Evolutionary conservation across 2,329 filamentous ascomycete species (phyloP), one percentile per base, ranked within the genome.

Genomic region (Calonectria pseudoturangicola): DNA sequence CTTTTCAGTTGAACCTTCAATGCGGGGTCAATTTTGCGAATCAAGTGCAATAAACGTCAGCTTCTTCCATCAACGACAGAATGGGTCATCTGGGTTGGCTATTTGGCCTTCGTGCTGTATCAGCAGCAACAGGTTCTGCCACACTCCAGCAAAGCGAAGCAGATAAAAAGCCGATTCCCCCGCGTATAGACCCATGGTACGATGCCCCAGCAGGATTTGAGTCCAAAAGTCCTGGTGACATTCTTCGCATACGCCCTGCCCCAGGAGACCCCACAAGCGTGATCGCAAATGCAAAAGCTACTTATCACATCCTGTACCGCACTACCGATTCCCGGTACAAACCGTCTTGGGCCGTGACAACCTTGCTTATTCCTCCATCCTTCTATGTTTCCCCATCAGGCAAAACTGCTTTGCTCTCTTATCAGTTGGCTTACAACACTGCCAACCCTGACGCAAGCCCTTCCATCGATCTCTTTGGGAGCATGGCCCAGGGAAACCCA

Each of bases 311-410:
- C 28, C 76, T 86, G 1, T 86, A 83, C 72, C 81, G 84, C 18
- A 85, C 84, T 0, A 85, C 82, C 0, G 80, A 84, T 71, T 82
- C 83, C 1, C 77, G 73, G 1, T 80, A 82, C 68, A 72, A 76
- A 21, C 80, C 84, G 0, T 80, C 82, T 0, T 86, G 83, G 83
- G 83, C 84, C 0, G 83, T 86, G 2, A 85, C 84, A 0, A 85
- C 84, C 0, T 72, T 86, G 0, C 81, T 84, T 5, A 50, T 84
- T 0, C 83, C 83, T 6, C 6, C 39, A 2, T 51, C 27, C 1
- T 30, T 76, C 5, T 71, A 68, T 3, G 47, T 39, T 1, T 72
- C 76, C 0, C 45, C 65, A 0, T 72, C 71, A 0, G 74, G 68
- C 0, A 78, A 76, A 21, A 56, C 41, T 1, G 67, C 71, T 0